Evolutionary conservation across 176 grass and related monocot genomes (phyloP), one percentile per base, ranked within the genome.

Genomic region (Musa itinerans): DNA sequence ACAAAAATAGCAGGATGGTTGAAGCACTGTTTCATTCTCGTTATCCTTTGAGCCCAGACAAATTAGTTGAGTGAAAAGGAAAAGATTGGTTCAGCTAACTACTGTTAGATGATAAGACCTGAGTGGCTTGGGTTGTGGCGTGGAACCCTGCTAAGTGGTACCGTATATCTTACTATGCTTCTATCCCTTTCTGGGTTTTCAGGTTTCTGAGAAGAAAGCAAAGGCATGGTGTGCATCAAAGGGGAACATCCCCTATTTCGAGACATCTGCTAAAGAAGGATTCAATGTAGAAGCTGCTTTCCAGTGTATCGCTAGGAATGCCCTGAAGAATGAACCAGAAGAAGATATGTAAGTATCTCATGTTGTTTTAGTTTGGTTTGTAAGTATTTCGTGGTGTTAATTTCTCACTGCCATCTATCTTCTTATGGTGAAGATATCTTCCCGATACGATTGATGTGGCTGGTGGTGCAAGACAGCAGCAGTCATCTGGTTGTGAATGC

Each of bases 161-260:
- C 5, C 7, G 0, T 20, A 17, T 61, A 7, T 61, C 57, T 61
- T 7, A n/a, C 34, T n/a, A 61, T 20, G 57, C 15, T 27, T 74
- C 55, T 71, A 75, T 51, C 50, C 59, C 19, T 17, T 50, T 63
- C 7, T 78, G 78, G 50, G 9, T 80, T 74, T 50, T 19, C 73
- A 96, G 92, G 87, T 96, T 76, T 92, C 92, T 12, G 92, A 89
- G 74, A 96, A 96, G 72, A 96, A 96, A 80, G 92, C 86, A 43
- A 43, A 43, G 34, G 34, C 34, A 43, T 43, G 34, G 34, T 43
- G 34, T 43, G 34, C 89, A 48, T 92, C 92, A 13, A 92, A 92
- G 75, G 89, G 89, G 61, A 43, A 43, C 34, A 43, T 43, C 34
- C 34, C 34, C 34, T 43, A 43, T 43, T 43, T 43, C 6, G 34